These are phyloP conservation scores for Trichophyton benhamiae DNA, from an alignment of 2,329 filamentous ascomycete species.

Conservation along the genomic window DNA sequence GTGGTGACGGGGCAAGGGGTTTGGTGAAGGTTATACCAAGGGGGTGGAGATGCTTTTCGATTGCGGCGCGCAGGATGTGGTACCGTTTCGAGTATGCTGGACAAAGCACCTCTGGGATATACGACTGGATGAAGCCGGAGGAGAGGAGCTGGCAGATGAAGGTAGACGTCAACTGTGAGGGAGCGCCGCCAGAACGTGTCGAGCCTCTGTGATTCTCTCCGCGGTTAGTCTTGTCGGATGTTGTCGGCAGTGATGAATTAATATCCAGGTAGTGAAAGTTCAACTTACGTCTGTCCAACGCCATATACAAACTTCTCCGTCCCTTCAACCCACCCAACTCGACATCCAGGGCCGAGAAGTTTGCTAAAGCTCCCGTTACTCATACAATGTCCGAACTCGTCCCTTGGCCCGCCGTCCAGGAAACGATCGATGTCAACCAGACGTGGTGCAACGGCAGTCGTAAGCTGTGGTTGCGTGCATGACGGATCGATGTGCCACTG, in stretches of 20 bases:
- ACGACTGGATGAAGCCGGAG: constrained; percentile 39
- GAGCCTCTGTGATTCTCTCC: constrained; percentile 36
- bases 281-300: constrained; percentile 45
- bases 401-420: constrained; percentile 47
- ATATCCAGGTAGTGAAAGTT: not conserved
- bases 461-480: constrained; percentile 5
- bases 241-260: not conserved
- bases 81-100: constrained; percentile 46
- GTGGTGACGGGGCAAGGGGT: constrained; percentile 6
- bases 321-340: constrained; percentile 81
- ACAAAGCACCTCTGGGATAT: constrained; percentile 42
- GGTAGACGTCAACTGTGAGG: constrained; percentile 47
- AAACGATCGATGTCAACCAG: constrained; percentile 66
- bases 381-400: constrained; percentile 64
- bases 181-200: constrained; percentile 46
- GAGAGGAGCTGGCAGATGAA: constrained; percentile 45
- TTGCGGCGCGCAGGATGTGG: constrained; percentile 44
- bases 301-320: constrained; percentile 49
- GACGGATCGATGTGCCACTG: constrained; percentile 51
- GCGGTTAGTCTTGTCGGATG: constrained; percentile 10
- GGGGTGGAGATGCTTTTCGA: constrained; percentile 49
- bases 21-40: constrained; percentile 40
- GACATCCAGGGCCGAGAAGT: constrained; percentile 64
- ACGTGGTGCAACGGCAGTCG: constrained; percentile 45
- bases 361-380: constrained; percentile 90